These are phyloP conservation scores for Syncephalastrum sp. DNA, from an alignment of 371 early-diverging fungal species.

Conservation along the genomic window DNA sequence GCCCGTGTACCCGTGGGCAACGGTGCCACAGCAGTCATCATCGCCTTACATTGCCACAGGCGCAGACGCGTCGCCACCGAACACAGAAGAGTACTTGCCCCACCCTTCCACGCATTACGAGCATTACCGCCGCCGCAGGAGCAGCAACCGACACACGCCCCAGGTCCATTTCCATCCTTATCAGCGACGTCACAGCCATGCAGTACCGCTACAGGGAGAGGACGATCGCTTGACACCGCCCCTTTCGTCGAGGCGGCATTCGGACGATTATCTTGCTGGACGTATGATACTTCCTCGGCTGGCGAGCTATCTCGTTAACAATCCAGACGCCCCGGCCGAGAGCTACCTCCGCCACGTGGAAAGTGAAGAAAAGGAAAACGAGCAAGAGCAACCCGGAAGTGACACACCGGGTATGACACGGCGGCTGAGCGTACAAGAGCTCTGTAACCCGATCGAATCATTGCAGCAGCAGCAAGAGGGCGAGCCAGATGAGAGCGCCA, in stretches of 20 bases:
- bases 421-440: constrained; percentile 37
- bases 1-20: background rate
- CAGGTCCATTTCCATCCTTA: constrained; percentile 31
- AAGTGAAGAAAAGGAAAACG: constrained; percentile 2
- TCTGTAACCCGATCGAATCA: constrained; percentile 41
- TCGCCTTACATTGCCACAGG: background rate
- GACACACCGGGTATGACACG: constrained; percentile 13
- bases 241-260: constrained; percentile 11
- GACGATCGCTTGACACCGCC: constrained; percentile 4
- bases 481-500: constrained; percentile 5
- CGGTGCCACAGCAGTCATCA: too few species aligned
- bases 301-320: constrained; percentile 33
- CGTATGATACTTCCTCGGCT: constrained; percentile 33
- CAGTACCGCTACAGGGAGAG: background rate
- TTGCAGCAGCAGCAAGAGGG: constrained; percentile 13
- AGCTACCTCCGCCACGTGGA: constrained; percentile 22
- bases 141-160: constrained; percentile 17
- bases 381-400: background rate
- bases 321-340: constrained; percentile 40
- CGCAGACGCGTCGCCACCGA: background rate
- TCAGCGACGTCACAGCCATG: constrained; percentile 12
- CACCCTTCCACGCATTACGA: constrained; percentile 4
- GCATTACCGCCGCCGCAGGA: background rate
- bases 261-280: constrained; percentile 17
- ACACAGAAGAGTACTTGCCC: constrained; percentile 1